Base-by-base conservation (phyloP, 495 filamentous ascomycete species). In the Penicillium goetzii region DNA sequence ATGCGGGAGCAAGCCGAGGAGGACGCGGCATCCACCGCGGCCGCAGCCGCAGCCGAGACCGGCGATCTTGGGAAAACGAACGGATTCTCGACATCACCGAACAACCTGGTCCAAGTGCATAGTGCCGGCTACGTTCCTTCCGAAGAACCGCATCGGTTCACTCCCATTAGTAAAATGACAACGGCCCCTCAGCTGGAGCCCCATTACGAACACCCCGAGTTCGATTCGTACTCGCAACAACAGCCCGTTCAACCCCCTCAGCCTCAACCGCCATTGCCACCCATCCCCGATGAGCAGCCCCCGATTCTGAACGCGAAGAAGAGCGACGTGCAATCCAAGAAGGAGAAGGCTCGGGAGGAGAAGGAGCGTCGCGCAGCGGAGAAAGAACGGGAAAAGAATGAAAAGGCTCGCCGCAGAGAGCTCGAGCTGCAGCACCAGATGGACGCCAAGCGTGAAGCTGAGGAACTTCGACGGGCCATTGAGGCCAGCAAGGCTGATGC, bases 1-100 rank as follows among this genome's bases (percentile, higher is more conserved):
- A 83, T 89, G 65, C 89, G 82, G 65, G 89, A 97, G 74, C 92
- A 97, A 64, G 87, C 89, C 52, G 88, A 88, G 26, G 93, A 97
- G 72, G 89, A 89, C 26, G 75, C 87, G 51, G 86, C 90, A 28
- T 80, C 89, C 58, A 43, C 68, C 10, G 47, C 65, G 1, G 69
- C 59, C 4, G 58, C 68, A 12, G 84, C 88, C 4, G 58, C 68
- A 12, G 84, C 88, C 47, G 82, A 85, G 56, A 69, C 83, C 38
- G 83, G 85, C 58, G 88, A 87, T 0, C 78, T 81, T 12, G 74
- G 79, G 19, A 80, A 85, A 58, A 61, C 68, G n/a, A 84, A 83
- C 76, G 81, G 67, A 14, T 71, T 53, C 34, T 64, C 70, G 21
- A 63, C 65, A 14, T 73, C 76, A 2, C 61, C 73, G 5, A 55